phyloP scores from a whole-genome alignment of 129 eudicot genomes.

The Mikania micrantha region DNA sequence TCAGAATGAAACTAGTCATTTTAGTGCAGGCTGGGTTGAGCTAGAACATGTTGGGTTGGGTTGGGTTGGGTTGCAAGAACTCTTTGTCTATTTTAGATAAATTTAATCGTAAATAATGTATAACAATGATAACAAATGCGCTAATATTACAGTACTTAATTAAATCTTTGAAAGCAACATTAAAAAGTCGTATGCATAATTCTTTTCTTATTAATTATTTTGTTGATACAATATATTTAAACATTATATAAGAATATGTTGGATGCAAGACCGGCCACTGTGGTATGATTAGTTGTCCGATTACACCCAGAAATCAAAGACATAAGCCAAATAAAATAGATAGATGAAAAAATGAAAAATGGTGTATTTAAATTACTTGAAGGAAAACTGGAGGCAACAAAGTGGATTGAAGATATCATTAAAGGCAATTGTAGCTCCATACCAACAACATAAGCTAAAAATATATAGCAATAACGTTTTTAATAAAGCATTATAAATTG shows the following conservation, averaged over 20 bases:
- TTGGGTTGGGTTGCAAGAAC: not conserved
- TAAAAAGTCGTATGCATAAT: not conserved
- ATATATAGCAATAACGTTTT: slow-evolving; percentile 6
- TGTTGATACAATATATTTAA: not conserved
- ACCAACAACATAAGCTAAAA: slow-evolving; percentile 41
- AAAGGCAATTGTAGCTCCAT: slow-evolving; percentile 89
- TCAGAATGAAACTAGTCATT: not conserved
- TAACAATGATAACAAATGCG: not conserved
- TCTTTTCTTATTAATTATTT: not conserved
- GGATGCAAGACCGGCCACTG: slow-evolving; percentile 92
- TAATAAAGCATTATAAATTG: not conserved
- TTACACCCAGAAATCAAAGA: not conserved
- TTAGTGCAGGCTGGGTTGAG: not conserved
- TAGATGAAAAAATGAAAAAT: too few species aligned
- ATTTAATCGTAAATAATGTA: not conserved
- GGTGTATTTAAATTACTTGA: slow-evolving; percentile 59
- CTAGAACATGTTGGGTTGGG: not conserved
- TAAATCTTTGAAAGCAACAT: not conserved
- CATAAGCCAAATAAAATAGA: not conserved
- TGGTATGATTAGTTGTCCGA: not conserved
- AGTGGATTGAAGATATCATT: slow-evolving; percentile 91
- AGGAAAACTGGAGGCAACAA: slow-evolving; percentile 98
- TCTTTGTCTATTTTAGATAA: not conserved
- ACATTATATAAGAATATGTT: slow-evolving; percentile 39
- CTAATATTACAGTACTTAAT: not conserved